Evolutionary conservation across 2,329 filamentous ascomycete species (phyloP).

Genomic region (Apiospora saccharicola): DNA sequence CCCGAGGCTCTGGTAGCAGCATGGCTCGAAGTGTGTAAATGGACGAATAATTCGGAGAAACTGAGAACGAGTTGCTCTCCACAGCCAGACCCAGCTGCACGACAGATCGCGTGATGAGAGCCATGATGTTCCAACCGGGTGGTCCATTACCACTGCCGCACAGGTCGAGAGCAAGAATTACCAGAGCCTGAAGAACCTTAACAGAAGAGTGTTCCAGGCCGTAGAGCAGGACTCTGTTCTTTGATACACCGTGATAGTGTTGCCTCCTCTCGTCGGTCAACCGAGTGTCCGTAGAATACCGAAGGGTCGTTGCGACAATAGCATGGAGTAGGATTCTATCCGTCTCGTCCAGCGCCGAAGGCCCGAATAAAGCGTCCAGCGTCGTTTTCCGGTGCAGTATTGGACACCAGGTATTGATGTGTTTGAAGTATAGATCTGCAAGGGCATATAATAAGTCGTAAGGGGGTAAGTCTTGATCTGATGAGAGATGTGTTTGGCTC

Average conservation of each 20-base stretch:
- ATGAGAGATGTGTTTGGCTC: constrained; percentile 52
- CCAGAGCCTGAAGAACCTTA: constrained; percentile 84
- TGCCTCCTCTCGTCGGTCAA: constrained; percentile 76
- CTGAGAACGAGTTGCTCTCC: constrained; percentile 79
- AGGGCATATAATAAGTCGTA: constrained; percentile 77
- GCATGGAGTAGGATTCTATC: constrained; percentile 86
- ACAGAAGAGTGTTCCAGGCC: constrained; percentile 91
- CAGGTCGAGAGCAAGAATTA: constrained; percentile 85
- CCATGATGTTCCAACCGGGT: constrained; percentile 90
- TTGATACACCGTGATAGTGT: constrained; percentile 81
- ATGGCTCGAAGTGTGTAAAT: constrained; percentile 90
- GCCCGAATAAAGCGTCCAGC: constrained; percentile 81
- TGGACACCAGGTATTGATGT: constrained; percentile 86
- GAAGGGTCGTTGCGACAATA: constrained; percentile 86
- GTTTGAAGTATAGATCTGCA: constrained; percentile 80
- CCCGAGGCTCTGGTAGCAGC: constrained; percentile 80
- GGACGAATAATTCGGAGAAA: constrained; percentile 80
- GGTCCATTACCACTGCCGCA: constrained; percentile 89
- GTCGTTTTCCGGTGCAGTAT: constrained; percentile 88
- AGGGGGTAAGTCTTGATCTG: constrained; percentile 74
- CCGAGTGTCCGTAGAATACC: constrained; percentile 80
- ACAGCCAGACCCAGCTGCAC: constrained; percentile 88
- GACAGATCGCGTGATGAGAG: constrained; percentile 85
- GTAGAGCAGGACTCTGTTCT: constrained; percentile 86
- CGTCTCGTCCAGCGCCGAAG: constrained; percentile 77